These are phyloP conservation scores for Calonectria leucothoes DNA, from an alignment of 2,329 filamentous ascomycete genomes.

Conservation along the genomic window DNA sequence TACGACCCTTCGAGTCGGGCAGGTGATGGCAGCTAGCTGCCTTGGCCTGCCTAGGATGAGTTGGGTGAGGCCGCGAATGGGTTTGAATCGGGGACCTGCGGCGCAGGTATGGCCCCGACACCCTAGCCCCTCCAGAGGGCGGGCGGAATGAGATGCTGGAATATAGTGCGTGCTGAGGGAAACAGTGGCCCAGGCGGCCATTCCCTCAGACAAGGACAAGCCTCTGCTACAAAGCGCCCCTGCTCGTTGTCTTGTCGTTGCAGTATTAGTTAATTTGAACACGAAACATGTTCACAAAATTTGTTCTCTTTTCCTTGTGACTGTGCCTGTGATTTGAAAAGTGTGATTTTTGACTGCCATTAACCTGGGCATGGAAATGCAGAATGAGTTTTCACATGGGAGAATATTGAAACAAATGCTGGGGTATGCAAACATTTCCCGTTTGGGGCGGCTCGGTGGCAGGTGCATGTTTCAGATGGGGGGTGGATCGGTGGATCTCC, in stretches of 20 bases:
- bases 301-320: neutral
- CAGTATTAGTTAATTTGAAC: slow-evolving; percentile 58
- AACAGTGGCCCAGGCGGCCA: slow-evolving; percentile 45
- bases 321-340: neutral
- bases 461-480: slow-evolving; percentile 21
- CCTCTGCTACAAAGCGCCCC: slow-evolving; percentile 50
- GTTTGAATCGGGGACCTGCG: slow-evolving; percentile 34
- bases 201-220: slow-evolving; percentile 48
- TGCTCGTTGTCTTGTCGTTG: slow-evolving; percentile 54
- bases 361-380: neutral
- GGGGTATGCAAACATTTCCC: slow-evolving; percentile 13
- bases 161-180: slow-evolving; percentile 42
- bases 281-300: slow-evolving; percentile 40
- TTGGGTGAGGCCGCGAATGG: slow-evolving; percentile 29
- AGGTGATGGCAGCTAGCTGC: slow-evolving; percentile 36
- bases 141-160: slow-evolving; percentile 49
- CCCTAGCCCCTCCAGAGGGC: slow-evolving; percentile 29
- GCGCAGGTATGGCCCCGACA: slow-evolving; percentile 30
- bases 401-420: neutral
- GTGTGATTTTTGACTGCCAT: neutral
- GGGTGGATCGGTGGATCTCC: slow-evolving; percentile 5
- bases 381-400: neutral
- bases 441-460: neutral
- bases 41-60: slow-evolving; percentile 2
- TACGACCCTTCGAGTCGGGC: slow-evolving; percentile 32